Base-by-base conservation (phyloP, 371 early-diverging fungal genomes). In the Rhizopus delemar region DNA sequence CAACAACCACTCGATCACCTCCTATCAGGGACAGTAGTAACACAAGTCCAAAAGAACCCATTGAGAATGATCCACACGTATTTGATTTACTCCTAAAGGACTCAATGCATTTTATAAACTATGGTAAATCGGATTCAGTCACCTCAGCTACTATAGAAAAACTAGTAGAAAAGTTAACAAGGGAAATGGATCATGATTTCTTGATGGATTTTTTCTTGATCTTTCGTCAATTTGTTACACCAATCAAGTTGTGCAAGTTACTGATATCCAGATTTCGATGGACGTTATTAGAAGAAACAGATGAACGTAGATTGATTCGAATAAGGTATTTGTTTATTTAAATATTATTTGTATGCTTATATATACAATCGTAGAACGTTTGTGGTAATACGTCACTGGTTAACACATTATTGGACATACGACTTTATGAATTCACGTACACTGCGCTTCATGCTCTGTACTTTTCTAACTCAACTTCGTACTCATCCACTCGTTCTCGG, bases 121-220 rank as follows among this genome's bases (percentile, higher is more conserved):
- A 71, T 46, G 71, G 73, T 22, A 73, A 71, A 63, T 62, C 64
- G 3, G 70, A 76, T 36, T 63, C 58, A 15, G 41, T 84, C 31
- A 71, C 70, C 38, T 84, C 86, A 2, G 84, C 80, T 7, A 82
- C 84, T 0, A 70, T 80, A 5, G 83, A 80, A 46, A 86, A 86
- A 51, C 53, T 86, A 16, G 75, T 86, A n/a, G 86, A 83, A 53
- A 86, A 80, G 29, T 63, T 86, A 43, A 86, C 86, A 9, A 71
- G 72, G 34, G 78, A 78, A 52, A 74, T 86, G 75, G 81, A 81
- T 43, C 62, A 73, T 11, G 74, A 75, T 5, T 75, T 78, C 22
- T 34, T 78, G 31, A 66, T 74, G 71, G 77, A 76, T 41, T 81
- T 81, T 48, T 81, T 81, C 48, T 58, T 81, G 28, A 78, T 77